These are phyloP conservation scores for Podospora bellae-mahoneyi DNA, from an alignment of 495 filamentous ascomycete species.

Conservation along the genomic window DNA sequence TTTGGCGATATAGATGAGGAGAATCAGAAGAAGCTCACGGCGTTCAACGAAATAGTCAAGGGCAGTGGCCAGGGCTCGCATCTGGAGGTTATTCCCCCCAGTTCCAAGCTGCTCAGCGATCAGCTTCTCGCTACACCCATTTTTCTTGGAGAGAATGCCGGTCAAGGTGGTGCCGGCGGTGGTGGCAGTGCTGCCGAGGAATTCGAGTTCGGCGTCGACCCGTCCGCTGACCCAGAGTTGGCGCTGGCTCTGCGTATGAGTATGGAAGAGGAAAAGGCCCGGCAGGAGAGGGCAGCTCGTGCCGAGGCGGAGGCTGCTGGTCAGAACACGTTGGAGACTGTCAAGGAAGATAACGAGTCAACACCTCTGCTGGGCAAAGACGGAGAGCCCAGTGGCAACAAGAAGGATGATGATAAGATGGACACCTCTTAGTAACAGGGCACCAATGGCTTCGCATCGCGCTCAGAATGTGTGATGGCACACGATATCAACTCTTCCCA, in stretches of 20 bases:
- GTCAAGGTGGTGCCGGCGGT: conserved; percentile 43
- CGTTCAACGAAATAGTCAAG: conserved; percentile 90
- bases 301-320: conserved; percentile 65
- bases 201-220: conserved; percentile 70
- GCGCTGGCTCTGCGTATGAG: conserved; percentile 96
- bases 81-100: conserved; percentile 85
- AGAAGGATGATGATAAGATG: conserved; percentile 61
- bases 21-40: conserved; percentile 78
- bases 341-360: conserved; percentile 73
- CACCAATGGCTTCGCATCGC: background rate
- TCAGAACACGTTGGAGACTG: conserved; percentile 72
- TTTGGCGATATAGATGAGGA: conserved; percentile 93
- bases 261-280: conserved; percentile 91
- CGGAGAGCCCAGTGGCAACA: conserved; percentile 64
- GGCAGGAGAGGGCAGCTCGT: conserved; percentile 75
- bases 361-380: conserved; percentile 62
- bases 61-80: conserved; percentile 77
- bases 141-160: conserved; percentile 69
- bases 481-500: background rate
- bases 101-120: conserved; percentile 85
- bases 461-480: background rate
- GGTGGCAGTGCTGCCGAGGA: conserved; percentile 54
- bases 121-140: conserved; percentile 91
- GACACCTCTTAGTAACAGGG: conserved; percentile 59
- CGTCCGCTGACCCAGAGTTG: conserved; percentile 81